phyloP scores from a whole-genome alignment of 306 rosid species.

The Hippophae gyantsensis region DNA sequence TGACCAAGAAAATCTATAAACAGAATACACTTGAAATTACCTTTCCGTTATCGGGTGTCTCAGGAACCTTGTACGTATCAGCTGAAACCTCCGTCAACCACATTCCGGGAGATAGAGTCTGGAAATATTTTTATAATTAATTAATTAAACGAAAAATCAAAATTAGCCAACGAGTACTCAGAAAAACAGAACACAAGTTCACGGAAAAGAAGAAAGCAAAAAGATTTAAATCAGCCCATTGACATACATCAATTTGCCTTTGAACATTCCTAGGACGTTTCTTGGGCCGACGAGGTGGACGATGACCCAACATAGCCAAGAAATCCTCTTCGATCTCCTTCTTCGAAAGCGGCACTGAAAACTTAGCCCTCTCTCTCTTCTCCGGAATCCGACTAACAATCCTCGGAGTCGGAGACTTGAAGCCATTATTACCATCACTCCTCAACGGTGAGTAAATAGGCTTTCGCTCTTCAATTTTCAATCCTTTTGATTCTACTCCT shows the following conservation, averaged over 20 bases:
- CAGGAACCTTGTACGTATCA: conserved; percentile 61
- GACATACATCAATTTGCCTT: conserved; percentile 56
- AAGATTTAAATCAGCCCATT: background rate
- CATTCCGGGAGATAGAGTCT: conserved; percentile 63
- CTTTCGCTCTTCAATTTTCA: conserved; percentile 52
- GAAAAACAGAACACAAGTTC: background rate
- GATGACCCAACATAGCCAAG: conserved; percentile 40
- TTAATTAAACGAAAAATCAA: too few relatives aligned
- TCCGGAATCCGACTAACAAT: conserved; percentile 29
- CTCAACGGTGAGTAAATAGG: conserved; percentile 37
- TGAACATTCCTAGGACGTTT: conserved; percentile 52
- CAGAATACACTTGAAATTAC: conserved; percentile 16
- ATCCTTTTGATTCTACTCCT: conserved; percentile 15
- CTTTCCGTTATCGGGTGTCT: conserved; percentile 47
- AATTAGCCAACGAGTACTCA: background rate
- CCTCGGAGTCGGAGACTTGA: conserved; percentile 24
- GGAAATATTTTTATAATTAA: background rate
- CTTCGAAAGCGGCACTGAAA: conserved; percentile 35
- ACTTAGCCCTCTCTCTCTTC: conserved; percentile 38
- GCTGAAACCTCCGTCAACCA: conserved; percentile 62
- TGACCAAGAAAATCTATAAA: background rate
- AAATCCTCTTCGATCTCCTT: conserved; percentile 79
- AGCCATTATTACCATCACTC: conserved; percentile 30
- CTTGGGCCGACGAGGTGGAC: conserved; percentile 58
- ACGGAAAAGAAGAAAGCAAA: background rate